Percentiles rank a stretch among this genome's conserved stretches.
phyloP scores from a whole-genome alignment of 768 basidiomycete species.

The Peribolospora kevripleyi region DNA sequence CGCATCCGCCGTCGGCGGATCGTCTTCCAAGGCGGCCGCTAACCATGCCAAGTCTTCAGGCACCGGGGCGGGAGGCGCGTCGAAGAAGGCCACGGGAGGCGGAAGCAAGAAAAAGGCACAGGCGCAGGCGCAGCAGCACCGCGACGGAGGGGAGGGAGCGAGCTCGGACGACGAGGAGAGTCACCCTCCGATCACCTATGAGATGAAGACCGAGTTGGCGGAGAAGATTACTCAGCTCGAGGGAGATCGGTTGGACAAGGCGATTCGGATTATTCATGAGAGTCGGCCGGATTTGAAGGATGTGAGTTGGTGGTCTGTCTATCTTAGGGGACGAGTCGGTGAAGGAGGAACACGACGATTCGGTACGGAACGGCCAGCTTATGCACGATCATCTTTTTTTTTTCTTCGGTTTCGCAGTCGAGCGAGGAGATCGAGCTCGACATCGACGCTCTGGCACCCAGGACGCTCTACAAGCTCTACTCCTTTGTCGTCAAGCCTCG shows the following conservation, averaged over 20 bases:
- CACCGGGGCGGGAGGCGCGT: neutral
- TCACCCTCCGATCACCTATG: constrained; percentile 36
- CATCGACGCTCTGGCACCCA: constrained; percentile 68
- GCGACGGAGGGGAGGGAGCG: constrained; percentile 10
- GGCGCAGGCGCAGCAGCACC: constrained; percentile 8
- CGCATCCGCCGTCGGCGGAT: no score
- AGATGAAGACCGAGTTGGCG: constrained; percentile 95
- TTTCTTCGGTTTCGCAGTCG: constrained; percentile 8
- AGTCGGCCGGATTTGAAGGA: constrained; percentile 81
- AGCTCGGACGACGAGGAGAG: constrained; percentile 11
- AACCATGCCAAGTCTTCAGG: no score
- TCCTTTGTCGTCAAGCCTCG: constrained; percentile 73
- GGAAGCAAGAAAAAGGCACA: constrained; percentile 1
- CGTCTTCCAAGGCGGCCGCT: no score
- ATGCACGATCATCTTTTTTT: neutral
- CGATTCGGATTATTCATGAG: constrained; percentile 84
- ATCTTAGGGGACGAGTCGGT: neutral
- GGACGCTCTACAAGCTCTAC: constrained; percentile 76
- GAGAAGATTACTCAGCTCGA: constrained; percentile 76
- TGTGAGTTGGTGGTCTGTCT: constrained; percentile 29
- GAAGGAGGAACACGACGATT: no score
- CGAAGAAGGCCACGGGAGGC: constrained; percentile 14
- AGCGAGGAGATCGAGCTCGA: constrained; percentile 91
- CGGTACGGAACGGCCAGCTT: no score
- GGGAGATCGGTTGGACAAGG: constrained; percentile 56